Conservation (phyloP, 768 basidiomycete genomes). For the Hygrophorus pudorinus region DNA sequence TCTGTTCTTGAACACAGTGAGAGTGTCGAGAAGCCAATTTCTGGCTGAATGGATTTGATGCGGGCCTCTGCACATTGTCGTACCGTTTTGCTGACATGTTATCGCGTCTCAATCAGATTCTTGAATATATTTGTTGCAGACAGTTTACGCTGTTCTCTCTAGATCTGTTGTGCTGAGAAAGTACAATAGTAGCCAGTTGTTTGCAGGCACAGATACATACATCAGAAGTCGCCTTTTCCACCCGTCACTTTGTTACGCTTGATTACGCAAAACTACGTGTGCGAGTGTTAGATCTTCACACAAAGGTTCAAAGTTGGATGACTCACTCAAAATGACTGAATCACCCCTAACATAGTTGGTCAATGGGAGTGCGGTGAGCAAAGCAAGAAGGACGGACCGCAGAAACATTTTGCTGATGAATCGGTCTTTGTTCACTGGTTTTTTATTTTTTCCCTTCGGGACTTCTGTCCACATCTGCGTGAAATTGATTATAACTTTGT, state of each 20-base stretch:
- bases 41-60: too few relatives aligned
- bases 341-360: constrained; percentile 55
- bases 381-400: constrained; percentile 42
- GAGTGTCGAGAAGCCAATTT: too few relatives aligned
- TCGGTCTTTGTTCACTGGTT: constrained; percentile 96
- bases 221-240: not conserved
- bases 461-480: constrained; percentile 98
- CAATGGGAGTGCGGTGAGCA: constrained; percentile 3
- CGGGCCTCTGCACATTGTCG: too few relatives aligned
- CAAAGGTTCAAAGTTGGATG: constrained; percentile 12
- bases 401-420: constrained; percentile 99
- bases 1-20: too few relatives aligned
- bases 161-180: constrained; percentile 39
- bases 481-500: not conserved
- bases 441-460: constrained; percentile 98
- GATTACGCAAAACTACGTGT: constrained; percentile 60
- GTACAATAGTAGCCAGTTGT: constrained; percentile 56
- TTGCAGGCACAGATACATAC: constrained; percentile 45
- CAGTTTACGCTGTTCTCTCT: constrained; percentile 33
- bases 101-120: too few relatives aligned
- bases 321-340: constrained; percentile 93
- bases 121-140: too few relatives aligned
- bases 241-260: constrained; percentile 29
- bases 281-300: constrained; percentile 23
- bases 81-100: too few relatives aligned